Conservation (phyloP, 192 early-diverging fungal genomes). For the Backusella circina region DNA sequence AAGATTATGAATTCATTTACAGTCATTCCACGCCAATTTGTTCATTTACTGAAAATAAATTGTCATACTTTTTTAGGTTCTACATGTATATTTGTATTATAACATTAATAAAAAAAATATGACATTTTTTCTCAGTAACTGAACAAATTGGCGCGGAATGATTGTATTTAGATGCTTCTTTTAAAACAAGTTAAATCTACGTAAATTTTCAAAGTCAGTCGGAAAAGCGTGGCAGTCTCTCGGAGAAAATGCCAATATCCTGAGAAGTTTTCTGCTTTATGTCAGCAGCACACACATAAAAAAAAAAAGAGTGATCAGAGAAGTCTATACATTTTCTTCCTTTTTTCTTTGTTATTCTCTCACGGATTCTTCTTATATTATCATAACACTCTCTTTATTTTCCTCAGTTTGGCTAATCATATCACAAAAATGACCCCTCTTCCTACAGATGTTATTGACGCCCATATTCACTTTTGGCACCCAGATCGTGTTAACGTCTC, state of each 20-base stretch:
- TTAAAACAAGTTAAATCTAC: not conserved
- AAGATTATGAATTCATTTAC: too few species aligned
- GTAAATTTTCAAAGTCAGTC: not conserved
- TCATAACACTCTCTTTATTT: not conserved
- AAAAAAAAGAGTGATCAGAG: not conserved
- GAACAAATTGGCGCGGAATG: too few species aligned
- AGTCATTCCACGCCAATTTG: too few species aligned
- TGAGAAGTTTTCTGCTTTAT: not conserved
- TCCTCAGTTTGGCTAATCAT: not conserved
- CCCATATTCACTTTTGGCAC: conserved; percentile 32
- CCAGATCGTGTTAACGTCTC: conserved; percentile 16
- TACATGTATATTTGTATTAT: too few species aligned
- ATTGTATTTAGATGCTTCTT: too few species aligned
- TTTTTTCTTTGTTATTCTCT: not conserved
- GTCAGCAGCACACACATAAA: not conserved
- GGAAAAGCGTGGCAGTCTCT: not conserved
- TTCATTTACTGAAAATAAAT: too few species aligned
- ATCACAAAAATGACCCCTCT: not conserved
- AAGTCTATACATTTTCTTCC: not conserved
- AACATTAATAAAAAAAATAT: too few species aligned
- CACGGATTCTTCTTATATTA: not conserved
- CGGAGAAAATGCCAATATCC: not conserved
- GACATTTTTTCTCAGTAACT: too few species aligned
- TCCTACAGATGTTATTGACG: conserved; percentile 14
- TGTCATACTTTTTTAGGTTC: too few species aligned